phyloP scores from a whole-genome alignment of 164 flowering plant species.

The Santalum album region DNA sequence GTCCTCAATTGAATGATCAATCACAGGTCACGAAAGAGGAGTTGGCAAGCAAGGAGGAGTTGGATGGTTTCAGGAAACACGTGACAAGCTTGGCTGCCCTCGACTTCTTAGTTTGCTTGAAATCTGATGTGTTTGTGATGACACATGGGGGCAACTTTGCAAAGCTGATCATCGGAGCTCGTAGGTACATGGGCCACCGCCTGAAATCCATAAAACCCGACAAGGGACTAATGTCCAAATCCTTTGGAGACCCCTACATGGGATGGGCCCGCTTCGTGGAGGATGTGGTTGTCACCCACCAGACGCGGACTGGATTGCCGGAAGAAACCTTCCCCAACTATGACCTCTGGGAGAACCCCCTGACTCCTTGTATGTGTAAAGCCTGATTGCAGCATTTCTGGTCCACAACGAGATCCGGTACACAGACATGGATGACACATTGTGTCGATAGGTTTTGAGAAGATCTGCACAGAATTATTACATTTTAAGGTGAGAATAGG shows the following conservation, averaged over 20 bases:
- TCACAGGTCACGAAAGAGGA: constrained; percentile 92
- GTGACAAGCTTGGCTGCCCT: constrained; percentile 97
- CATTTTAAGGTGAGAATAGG: too few species aligned
- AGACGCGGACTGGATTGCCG: constrained; percentile 87
- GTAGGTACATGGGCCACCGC: constrained; percentile 90
- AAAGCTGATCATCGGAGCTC: constrained; percentile 82
- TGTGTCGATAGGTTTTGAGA: too few species aligned
- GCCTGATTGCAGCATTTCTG: constrained; percentile 27
- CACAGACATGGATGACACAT: too few species aligned
- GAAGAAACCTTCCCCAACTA: constrained; percentile 96
- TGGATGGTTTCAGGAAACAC: constrained; percentile 77
- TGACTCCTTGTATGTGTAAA: constrained; percentile 97
- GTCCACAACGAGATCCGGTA: constrained; percentile 1
- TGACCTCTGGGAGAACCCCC: constrained; percentile 97
- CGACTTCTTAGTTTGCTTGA: constrained; percentile 91
- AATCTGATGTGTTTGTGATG: constrained; percentile 97
- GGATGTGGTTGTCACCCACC: constrained; percentile 83
- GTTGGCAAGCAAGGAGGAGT: constrained; percentile 65
- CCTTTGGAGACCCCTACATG: constrained; percentile 97
- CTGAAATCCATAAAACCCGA: constrained; percentile 93
- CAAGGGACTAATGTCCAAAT: constrained; percentile 97
- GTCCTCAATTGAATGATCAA: too few species aligned
- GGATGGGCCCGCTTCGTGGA: constrained; percentile 96
- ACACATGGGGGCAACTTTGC: constrained; percentile 98
- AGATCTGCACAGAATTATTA: too few species aligned